Evolutionary conservation across 306 rosid genomes (phyloP).

Genomic region (Delonix regia): DNA sequence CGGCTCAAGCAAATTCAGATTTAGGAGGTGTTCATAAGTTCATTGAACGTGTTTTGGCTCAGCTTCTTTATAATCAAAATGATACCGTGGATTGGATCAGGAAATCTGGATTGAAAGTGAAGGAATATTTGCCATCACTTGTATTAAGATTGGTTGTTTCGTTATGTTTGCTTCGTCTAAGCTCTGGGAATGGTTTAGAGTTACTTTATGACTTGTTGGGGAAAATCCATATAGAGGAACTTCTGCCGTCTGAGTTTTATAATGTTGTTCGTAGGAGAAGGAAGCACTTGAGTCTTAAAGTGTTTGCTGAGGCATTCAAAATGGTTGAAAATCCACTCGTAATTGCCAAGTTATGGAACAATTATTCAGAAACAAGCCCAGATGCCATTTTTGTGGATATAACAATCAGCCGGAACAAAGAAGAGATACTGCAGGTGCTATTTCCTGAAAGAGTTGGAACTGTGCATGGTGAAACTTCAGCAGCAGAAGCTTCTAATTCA

Average conservation of each 20-base stretch:
- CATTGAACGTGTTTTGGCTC: constrained; percentile 9
- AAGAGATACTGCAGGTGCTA: constrained; percentile 32
- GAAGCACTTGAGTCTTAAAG: constrained; percentile 22
- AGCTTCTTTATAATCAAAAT: constrained; percentile 24
- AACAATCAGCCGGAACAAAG: constrained; percentile 16
- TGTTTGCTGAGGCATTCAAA: constrained; percentile 54
- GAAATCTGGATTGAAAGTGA: constrained; percentile 18
- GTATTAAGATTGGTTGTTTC: constrained; percentile 50
- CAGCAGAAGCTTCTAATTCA: constrained; percentile 15
- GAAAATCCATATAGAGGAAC: constrained; percentile 7
- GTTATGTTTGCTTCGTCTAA: constrained; percentile 50
- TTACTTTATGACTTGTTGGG: constrained; percentile 36
- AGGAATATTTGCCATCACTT: constrained; percentile 38
- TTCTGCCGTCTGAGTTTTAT: constrained; percentile 46
- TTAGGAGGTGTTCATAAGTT: constrained; percentile 8
- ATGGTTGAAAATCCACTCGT: constrained; percentile 56
- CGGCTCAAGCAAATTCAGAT: background rate
- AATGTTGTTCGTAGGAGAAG: constrained; percentile 32
- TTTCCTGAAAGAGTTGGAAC: constrained; percentile 37
- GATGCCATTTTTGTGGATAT: constrained; percentile 53
- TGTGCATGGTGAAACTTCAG: background rate
- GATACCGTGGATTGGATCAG: constrained; percentile 49
- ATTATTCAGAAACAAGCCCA: constrained; percentile 23
- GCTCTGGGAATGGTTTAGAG: constrained; percentile 32
- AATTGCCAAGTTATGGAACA: constrained; percentile 37